Conservation (phyloP, 1,284 basidiomycete genomes). For the Trichosporon asahii region DNA sequence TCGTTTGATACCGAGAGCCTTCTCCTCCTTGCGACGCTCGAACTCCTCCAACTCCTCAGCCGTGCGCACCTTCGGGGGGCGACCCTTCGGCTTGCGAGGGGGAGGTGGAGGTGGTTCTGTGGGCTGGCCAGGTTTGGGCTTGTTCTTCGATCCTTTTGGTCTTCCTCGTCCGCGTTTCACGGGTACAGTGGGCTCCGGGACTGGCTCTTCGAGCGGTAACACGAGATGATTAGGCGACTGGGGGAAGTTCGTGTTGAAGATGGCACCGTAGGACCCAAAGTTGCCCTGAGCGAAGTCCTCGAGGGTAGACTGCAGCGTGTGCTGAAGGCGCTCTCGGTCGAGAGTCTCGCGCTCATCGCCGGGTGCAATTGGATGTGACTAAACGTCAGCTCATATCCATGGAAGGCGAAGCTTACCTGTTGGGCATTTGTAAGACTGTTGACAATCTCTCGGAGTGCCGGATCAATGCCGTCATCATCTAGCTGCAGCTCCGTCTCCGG, state of each 20-base stretch:
- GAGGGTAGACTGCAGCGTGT: conserved; percentile 36
- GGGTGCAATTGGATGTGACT: conserved; percentile 21
- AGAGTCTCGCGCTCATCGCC: conserved; percentile 37
- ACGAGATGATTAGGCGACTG: conserved; percentile 18
- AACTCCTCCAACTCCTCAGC: conserved; percentile 38
- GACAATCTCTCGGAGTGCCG: conserved; percentile 47
- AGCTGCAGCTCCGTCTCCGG: conserved; percentile 16
- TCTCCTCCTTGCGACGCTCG: conserved; percentile 33
- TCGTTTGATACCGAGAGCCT: conserved; percentile 35
- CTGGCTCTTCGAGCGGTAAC: conserved; percentile 9
- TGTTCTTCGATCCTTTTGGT: conserved; percentile 48
- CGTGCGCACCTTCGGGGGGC: conserved; percentile 41
- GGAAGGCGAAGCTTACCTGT: conserved; percentile 30
- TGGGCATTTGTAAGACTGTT: conserved; percentile 48
- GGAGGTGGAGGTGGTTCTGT: conserved; percentile 23
- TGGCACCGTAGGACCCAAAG: conserved; percentile 21
- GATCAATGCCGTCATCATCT: conserved; percentile 45
- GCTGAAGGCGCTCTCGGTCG: conserved; percentile 38
- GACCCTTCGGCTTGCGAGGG: conserved; percentile 25
- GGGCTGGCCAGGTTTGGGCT: conserved; percentile 30
- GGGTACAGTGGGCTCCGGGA: neutral
- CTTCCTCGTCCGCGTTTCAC: conserved; percentile 40
- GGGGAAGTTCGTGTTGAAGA: conserved; percentile 27
- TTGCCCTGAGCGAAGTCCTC: conserved; percentile 34
- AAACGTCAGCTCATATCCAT: neutral